Evolutionary conservation across 2,329 filamentous ascomycete species (phyloP).

Genomic region (Penicillium sp.): DNA sequence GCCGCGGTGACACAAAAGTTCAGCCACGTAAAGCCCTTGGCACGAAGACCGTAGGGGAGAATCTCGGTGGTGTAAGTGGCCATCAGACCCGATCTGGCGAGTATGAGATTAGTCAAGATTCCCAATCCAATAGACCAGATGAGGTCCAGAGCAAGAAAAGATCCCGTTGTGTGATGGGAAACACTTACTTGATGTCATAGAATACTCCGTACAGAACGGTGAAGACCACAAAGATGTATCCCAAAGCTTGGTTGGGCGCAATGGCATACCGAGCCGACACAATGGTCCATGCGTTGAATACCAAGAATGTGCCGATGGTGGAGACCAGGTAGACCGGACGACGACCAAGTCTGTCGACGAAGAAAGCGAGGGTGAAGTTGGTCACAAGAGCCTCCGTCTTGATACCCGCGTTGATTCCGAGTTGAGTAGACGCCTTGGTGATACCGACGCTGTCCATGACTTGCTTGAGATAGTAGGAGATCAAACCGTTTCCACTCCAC

Average conservation of each 20-base stretch:
- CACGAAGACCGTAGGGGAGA: slow-evolving; percentile 42
- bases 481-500: slow-evolving; percentile 39
- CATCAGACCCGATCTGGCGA: too few species aligned
- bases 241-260: slow-evolving; percentile 24
- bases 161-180: too few species aligned
- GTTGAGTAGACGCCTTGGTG: slow-evolving; percentile 31
- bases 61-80: slow-evolving; percentile 39
- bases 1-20: slow-evolving; percentile 19
- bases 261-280: slow-evolving; percentile 31
- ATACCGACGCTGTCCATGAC: slow-evolving; percentile 35
- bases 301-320: slow-evolving; percentile 37
- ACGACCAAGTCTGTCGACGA: slow-evolving; percentile 36
- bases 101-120: too few species aligned
- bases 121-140: too few species aligned
- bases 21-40: slow-evolving; percentile 38
- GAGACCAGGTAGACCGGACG: slow-evolving; percentile 39
- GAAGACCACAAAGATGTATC: slow-evolving; percentile 35
- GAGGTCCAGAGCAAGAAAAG: too few species aligned
- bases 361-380: slow-evolving; percentile 31
- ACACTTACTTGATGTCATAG: slow-evolving; percentile 29
- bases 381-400: slow-evolving; percentile 29
- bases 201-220: slow-evolving; percentile 39
- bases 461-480: slow-evolving; percentile 34
- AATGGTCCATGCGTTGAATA: slow-evolving; percentile 38
- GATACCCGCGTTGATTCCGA: slow-evolving; percentile 37